Base-by-base conservation (phyloP, 768 basidiomycete genomes). In the Leccinum olivaceopallidum region DNA sequence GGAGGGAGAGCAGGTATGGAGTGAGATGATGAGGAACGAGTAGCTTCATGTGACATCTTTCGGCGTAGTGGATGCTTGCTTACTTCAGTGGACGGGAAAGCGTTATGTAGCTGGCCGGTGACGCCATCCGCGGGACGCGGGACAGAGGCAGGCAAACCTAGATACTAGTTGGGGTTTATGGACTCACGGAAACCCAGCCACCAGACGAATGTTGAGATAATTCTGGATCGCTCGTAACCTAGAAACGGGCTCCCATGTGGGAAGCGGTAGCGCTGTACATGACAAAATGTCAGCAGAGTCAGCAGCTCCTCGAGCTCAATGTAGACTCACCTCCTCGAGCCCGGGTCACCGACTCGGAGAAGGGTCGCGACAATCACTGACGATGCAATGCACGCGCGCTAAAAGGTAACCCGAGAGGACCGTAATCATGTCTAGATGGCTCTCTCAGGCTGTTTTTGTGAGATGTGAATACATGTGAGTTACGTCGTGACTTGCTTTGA, bases 1-100 rank as follows among this genome's bases (percentile, higher is more conserved):
- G 60, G 63, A 52, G 66, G 67, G 50, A 63, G 69, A 50, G 36
- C 26, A 57, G 58, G 34, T 39, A 10, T 42, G 18, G 57, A 49
- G 32, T 58, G 50, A 57, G 56, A 58, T 56, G 56, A 68, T 20
- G 57, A 63, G 34, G 52, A 36, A 49, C 28, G 26, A 37, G 59
- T 32, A 47, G 51, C 56, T 51, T 37, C 58, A 32, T 56, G 30
- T 22, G 58, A 55, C 67, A 69, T 61, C 30, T 48, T 30, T 66
- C 22, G 37, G 24, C 51, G 55, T 53, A 22, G 47, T 39, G 48
- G 53, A 20, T 30, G 53, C 14, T 48, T 55, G 58, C 36, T 51
- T 52, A 52, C 57, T 39, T 22, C 52, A 44, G 49, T 14, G 49
- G 22, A 51, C 62, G 49, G 37, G 42, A 48, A 54, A 59, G 16